phyloP scores from a whole-genome alignment of 768 basidiomycete genomes.

The Leucosporidium scottii region DNA sequence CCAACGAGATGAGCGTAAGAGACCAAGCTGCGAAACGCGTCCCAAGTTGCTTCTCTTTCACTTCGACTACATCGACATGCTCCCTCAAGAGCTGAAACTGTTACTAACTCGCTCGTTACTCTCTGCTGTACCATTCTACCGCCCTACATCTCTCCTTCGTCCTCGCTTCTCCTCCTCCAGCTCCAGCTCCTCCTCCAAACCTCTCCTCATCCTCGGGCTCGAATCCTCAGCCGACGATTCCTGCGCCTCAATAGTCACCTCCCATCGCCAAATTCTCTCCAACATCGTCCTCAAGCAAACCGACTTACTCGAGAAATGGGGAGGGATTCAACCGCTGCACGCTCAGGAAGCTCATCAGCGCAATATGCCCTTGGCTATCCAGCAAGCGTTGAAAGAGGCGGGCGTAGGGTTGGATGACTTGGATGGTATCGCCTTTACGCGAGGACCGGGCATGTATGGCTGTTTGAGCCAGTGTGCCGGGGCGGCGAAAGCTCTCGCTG shows the following conservation, averaged over 20 bases:
- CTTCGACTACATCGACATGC: not conserved
- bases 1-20: not conserved
- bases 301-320: constrained; percentile 41
- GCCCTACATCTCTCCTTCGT: not conserved
- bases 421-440: constrained; percentile 83
- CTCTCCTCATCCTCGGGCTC: constrained; percentile 31
- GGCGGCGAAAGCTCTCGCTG: constrained; percentile 78
- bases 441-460: constrained; percentile 66
- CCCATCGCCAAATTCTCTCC: constrained; percentile 58
- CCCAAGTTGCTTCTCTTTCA: not conserved
- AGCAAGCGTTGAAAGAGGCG: constrained; percentile 61
- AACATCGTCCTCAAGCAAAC: constrained; percentile 84
- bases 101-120: not conserved
- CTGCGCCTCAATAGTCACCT: constrained; percentile 77
- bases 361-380: constrained; percentile 74
- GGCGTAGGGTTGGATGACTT: constrained; percentile 55
- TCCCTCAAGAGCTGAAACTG: not conserved
- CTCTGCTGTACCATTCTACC: not conserved
- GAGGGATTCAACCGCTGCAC: constrained; percentile 41
- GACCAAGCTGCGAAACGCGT: not conserved
- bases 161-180: not conserved
- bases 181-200: not conserved
- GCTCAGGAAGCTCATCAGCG: constrained; percentile 65
- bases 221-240: constrained; percentile 61
- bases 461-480: constrained; percentile 73